These are phyloP conservation scores for Aspergillus jensenii DNA, from an alignment of 2,329 filamentous ascomycete species.

Conservation along the genomic window DNA sequence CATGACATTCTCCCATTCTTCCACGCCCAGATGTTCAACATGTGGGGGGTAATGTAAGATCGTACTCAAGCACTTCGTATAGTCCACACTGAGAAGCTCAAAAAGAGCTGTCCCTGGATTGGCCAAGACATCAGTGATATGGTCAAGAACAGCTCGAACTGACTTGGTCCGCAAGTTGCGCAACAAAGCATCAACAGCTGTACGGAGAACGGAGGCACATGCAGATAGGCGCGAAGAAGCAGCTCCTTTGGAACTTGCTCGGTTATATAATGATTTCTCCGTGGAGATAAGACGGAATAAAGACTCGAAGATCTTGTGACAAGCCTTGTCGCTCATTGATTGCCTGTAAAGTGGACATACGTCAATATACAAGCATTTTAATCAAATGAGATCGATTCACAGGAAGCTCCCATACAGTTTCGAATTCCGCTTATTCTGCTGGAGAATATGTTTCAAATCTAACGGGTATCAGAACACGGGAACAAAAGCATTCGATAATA, in stretches of 20 bases:
- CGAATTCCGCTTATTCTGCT: constrained; percentile 48
- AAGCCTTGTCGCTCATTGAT: constrained; percentile 70
- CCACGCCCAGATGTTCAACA: constrained; percentile 71
- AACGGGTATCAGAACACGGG: constrained; percentile 13
- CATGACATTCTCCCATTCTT: constrained; percentile 68
- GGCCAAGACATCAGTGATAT: constrained; percentile 74
- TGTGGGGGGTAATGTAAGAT: constrained; percentile 73
- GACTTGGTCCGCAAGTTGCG: constrained; percentile 72
- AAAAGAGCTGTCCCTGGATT: constrained; percentile 63
- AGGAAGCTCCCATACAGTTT: constrained; percentile 32
- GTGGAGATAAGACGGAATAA: constrained; percentile 71
- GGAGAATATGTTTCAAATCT: constrained; percentile 58
- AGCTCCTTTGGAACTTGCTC: constrained; percentile 52
- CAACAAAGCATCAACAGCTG: constrained; percentile 68
- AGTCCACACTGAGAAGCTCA: constrained; percentile 70
- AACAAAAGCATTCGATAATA: not conserved
- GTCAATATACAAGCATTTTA: constrained; percentile 15
- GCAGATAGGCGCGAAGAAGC: constrained; percentile 61
- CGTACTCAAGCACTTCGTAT: constrained; percentile 71
- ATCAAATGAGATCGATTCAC: not conserved
- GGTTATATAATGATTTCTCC: constrained; percentile 67
- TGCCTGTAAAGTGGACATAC: constrained; percentile 29
- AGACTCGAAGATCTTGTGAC: constrained; percentile 76
- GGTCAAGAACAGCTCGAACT: constrained; percentile 73
- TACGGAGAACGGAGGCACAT: constrained; percentile 70